phyloP scores from a whole-genome alignment of 345 rosid genomes.

The Eucalyptus grandis region DNA sequence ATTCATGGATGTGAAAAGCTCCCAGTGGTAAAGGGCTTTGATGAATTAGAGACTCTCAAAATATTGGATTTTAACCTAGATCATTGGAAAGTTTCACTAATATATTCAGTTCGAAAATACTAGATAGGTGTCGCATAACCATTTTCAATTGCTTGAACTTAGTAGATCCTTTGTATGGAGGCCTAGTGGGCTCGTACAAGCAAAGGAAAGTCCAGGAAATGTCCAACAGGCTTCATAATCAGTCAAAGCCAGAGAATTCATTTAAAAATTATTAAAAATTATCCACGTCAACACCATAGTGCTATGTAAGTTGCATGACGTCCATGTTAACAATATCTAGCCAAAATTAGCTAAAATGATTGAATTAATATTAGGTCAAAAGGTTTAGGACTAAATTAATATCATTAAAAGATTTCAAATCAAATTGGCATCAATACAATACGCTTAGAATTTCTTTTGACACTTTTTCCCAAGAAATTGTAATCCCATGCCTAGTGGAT shows the following conservation, averaged over 20 bases:
- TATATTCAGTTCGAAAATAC: neutral
- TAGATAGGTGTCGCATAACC: neutral
- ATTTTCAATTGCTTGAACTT: neutral
- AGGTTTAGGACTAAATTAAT: too few relatives aligned
- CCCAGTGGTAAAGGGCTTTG: neutral
- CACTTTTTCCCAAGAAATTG: too few relatives aligned
- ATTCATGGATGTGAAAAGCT: neutral
- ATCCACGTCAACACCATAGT: fast-evolving
- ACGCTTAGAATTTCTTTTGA: too few relatives aligned
- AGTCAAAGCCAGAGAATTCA: neutral
- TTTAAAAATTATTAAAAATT: too few relatives aligned
- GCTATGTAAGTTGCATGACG: too few relatives aligned
- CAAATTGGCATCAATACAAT: too few relatives aligned
- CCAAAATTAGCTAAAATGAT: too few relatives aligned
- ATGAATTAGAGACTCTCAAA: neutral
- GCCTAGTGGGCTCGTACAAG: neutral
- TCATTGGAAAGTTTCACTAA: neutral
- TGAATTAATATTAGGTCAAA: too few relatives aligned
- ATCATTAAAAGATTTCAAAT: too few relatives aligned
- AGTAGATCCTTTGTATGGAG: neutral
- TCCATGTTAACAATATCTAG: too few relatives aligned
- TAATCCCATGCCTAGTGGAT: too few relatives aligned
- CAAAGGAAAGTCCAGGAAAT: neutral
- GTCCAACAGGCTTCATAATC: neutral
- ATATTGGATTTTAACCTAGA: neutral